Evolutionary conservation across 768 basidiomycete species (phyloP).

Genomic region (Termitomyces sp.): DNA sequence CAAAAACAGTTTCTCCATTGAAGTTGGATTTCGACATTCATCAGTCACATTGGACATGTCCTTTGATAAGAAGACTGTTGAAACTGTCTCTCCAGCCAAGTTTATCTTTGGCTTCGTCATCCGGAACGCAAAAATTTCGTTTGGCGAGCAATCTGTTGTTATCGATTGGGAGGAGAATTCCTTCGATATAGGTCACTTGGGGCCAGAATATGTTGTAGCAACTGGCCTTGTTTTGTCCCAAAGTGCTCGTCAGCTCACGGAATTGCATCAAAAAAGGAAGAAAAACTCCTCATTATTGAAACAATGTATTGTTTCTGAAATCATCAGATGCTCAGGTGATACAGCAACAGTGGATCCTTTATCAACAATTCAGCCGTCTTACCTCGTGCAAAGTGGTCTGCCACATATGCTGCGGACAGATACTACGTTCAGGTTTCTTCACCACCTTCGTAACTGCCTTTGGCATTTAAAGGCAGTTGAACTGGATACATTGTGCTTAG

Average conservation of each 20-base stretch:
- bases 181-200: conserved; percentile 32
- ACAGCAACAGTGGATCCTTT: conserved; percentile 63
- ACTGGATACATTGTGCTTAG: conserved; percentile 13
- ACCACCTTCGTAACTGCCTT: conserved; percentile 69
- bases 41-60: conserved; percentile 23
- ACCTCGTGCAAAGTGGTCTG: conserved; percentile 69
- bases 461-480: conserved; percentile 33
- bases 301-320: conserved; percentile 36
- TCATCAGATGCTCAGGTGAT: conserved; percentile 47
- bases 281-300: conserved; percentile 25
- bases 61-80: conserved; percentile 26
- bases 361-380: conserved; percentile 81
- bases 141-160: conserved; percentile 7
- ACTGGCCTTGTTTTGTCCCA: conserved; percentile 25
- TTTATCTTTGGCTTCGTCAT: conserved; percentile 23
- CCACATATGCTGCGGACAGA: conserved; percentile 67
- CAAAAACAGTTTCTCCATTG: conserved; percentile 13
- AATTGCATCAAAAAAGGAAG: conserved; percentile 23
- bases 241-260: conserved; percentile 18
- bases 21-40: conserved; percentile 18
- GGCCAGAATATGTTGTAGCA: conserved; percentile 36
- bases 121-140: conserved; percentile 3
- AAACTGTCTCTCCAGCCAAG: conserved; percentile 16
- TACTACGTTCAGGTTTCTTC: conserved; percentile 68
- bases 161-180: conserved; percentile 16